Evolutionary conservation across 495 filamentous ascomycete species (phyloP), one percentile per base, ranked within the genome.

Genomic region (Penicillium atrosanguineum): DNA sequence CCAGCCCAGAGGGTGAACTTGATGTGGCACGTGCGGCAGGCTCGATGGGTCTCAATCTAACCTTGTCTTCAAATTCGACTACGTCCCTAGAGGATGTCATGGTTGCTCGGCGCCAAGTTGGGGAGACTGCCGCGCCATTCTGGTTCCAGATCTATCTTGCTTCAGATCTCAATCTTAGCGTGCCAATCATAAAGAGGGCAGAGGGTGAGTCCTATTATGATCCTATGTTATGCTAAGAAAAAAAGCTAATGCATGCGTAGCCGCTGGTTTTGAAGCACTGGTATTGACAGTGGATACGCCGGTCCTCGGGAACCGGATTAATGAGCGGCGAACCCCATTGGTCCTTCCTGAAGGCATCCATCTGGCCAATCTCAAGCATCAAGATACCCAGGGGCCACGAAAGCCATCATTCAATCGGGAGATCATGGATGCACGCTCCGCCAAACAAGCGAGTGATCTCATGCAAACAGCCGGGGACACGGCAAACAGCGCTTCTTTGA

Each of bases 241-340:
- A 56, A 57, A 19, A 14, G 31, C 31, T 34, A 14, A 34, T 34
- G 1, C 14, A 14, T 34, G 11, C 11, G 21, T 31, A 69, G 67
- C 75, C 63, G 83, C 90, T 38, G 91, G 91, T 19, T 95, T 89
- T 74, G 91, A 91, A 69, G 92, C 86, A 4, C 78, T 97, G 5
- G 94, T 96, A 74, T 90, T 97, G 69, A 96, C 91, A 3, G 93
- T 96, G 40, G 92, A 97, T 65, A 89, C 90, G 29, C 93, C 93
- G 7, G 88, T 95, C 63, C 80, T 96, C 6, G 84, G 83, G 0
- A 85, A 85, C 39, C 66, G 70, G 1, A 62, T 75, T 26, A 65
- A 66, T 38, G 71, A 80, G 41, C 65, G 62, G 8, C 58, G 69
- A 16, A 73, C 72, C 44, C 67, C 72, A 25, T 74, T 76, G 50